Percentiles rank a stretch among this genome's conserved stretches.
Evolutionary conservation across 2,329 filamentous ascomycete genomes (phyloP).

Genomic region (Penicillium sp.): DNA sequence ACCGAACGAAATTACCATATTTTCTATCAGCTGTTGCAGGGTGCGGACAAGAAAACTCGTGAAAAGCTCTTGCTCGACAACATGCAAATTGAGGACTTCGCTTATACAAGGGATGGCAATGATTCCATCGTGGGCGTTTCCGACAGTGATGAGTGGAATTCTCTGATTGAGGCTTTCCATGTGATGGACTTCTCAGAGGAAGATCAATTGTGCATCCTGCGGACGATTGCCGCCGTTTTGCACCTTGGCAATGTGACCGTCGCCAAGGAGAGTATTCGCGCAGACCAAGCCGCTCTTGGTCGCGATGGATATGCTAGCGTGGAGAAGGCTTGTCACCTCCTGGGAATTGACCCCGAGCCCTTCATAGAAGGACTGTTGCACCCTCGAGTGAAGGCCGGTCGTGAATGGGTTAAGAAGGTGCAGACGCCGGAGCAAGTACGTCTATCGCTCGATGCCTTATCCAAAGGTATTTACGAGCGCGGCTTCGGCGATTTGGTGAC

Average conservation of each 20-base stretch:
- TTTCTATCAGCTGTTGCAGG: conserved; percentile 91
- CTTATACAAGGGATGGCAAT: conserved; percentile 87
- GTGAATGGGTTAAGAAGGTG: conserved; percentile 98
- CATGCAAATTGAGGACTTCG: conserved; percentile 77
- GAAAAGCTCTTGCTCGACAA: conserved; percentile 71
- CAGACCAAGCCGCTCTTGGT: conserved; percentile 81
- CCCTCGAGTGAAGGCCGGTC: conserved; percentile 87
- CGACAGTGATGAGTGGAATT: conserved; percentile 84
- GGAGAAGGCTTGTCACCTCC: conserved; percentile 71
- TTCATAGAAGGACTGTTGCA: conserved; percentile 88
- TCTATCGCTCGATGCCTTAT: conserved; percentile 79
- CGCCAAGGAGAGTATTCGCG: conserved; percentile 81
- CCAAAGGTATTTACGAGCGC: conserved; percentile 97
- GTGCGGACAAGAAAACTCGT: conserved; percentile 69
- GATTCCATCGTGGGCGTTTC: conserved; percentile 87
- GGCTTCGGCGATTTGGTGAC: conserved; percentile 88
- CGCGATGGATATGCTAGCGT: conserved; percentile 71
- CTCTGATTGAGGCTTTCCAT: conserved; percentile 83
- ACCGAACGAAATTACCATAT: conserved; percentile 95
- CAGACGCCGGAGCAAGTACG: conserved; percentile 96
- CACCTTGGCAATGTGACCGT: conserved; percentile 91
- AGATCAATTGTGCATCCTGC: conserved; percentile 77
- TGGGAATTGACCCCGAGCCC: conserved; percentile 77
- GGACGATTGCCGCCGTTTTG: conserved; percentile 83
- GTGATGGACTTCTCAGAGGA: conserved; percentile 89